Conservation (phyloP, 2,329 filamentous ascomycete genomes). For the Aureobasidium sp. region DNA sequence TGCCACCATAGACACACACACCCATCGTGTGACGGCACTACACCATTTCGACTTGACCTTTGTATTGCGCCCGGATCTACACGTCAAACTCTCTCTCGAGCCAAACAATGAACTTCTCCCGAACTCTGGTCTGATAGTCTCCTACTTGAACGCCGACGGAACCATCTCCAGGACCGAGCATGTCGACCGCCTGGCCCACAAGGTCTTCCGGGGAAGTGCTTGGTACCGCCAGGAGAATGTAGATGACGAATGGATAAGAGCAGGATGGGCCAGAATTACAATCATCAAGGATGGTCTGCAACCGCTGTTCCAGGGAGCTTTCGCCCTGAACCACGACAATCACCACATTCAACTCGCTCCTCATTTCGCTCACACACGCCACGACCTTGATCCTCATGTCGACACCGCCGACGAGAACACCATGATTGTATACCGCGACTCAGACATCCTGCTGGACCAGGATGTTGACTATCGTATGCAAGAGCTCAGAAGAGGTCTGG, state of each 20-base stretch:
- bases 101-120: slow-evolving; percentile 87
- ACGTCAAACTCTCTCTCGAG: slow-evolving; percentile 70
- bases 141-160: slow-evolving; percentile 65
- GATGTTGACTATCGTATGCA: slow-evolving; percentile 35
- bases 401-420: slow-evolving; percentile 49
- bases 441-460: slow-evolving; percentile 53
- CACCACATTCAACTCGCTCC: slow-evolving; percentile 75
- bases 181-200: slow-evolving; percentile 64
- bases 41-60: slow-evolving; percentile 84
- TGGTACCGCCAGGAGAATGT: slow-evolving; percentile 52
- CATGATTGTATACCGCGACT: slow-evolving; percentile 90
- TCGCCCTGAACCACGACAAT: slow-evolving; percentile 69
- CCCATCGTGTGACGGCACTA: slow-evolving; percentile 67
- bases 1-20: slow-evolving; percentile 67
- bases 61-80: slow-evolving; percentile 54
- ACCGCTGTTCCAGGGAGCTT: slow-evolving; percentile 85
- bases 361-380: slow-evolving; percentile 64
- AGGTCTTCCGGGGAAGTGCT: slow-evolving; percentile 72
- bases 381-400: slow-evolving; percentile 60
- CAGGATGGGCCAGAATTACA: slow-evolving; percentile 79
- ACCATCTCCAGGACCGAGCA: slow-evolving; percentile 55
- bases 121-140: slow-evolving; percentile 58
- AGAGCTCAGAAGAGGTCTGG: slow-evolving; percentile 53
- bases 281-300: slow-evolving; percentile 64
- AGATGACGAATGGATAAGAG: slow-evolving; percentile 60